phyloP scores from a whole-genome alignment of 768 basidiomycete genomes.

The Megacollybia marginata region DNA sequence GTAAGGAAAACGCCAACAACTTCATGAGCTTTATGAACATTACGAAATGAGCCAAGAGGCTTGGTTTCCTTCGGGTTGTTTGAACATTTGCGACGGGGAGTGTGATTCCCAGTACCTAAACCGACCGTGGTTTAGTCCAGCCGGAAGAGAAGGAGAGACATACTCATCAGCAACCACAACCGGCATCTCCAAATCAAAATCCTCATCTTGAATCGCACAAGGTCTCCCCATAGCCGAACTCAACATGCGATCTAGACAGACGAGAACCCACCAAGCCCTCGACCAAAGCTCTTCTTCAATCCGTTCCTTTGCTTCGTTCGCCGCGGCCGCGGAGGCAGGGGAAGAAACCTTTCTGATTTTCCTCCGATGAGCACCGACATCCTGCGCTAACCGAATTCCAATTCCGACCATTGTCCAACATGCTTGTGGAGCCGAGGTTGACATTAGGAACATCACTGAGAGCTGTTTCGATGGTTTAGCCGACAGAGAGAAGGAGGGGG shows the following conservation, averaged over 20 bases:
- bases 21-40: slow-evolving; percentile 34
- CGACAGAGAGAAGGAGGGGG: slow-evolving; percentile 3
- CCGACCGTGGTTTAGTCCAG: too few relatives aligned
- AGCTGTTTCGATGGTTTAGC: slow-evolving; percentile 19
- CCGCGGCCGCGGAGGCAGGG: background rate
- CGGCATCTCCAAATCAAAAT: slow-evolving; percentile 34
- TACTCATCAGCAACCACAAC: background rate
- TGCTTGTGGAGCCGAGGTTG: slow-evolving; percentile 28
- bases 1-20: slow-evolving; percentile 37
- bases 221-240: slow-evolving; percentile 45
- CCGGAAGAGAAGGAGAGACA: background rate
- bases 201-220: slow-evolving; percentile 50
- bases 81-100: slow-evolving; percentile 31
- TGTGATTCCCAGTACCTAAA: slow-evolving; percentile 34
- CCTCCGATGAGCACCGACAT: slow-evolving; percentile 42
- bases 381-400: slow-evolving; percentile 41
- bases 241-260: slow-evolving; percentile 7
- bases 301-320: slow-evolving; percentile 9
- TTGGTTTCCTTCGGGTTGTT: slow-evolving; percentile 39
- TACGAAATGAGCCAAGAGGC: slow-evolving; percentile 30
- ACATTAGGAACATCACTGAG: slow-evolving; percentile 23
- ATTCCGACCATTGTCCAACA: slow-evolving; percentile 40
- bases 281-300: background rate
- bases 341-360: slow-evolving; percentile 10
- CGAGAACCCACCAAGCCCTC: slow-evolving; percentile 3